Evolutionary conservation across 331 rosid species (phyloP), one percentile per base, ranked within the genome.

Genomic region (Saraca asoca): DNA sequence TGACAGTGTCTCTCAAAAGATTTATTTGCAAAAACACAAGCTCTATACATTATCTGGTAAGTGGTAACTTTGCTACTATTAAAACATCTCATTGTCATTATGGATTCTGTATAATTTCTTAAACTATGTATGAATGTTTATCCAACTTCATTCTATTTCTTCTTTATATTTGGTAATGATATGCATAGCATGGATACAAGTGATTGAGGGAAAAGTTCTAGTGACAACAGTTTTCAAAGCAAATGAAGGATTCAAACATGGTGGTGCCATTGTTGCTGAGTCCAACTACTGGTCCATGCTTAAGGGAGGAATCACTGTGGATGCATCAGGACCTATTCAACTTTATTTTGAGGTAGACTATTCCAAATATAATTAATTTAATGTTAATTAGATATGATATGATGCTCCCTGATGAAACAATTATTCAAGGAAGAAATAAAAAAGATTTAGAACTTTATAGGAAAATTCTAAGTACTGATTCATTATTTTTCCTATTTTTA

Each of bases 281-380:
- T 64, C 86, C 6, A 78, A 71, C 5, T 90, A 93, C 37, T 90
- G 93, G 97, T 87, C 95, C 51, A 83, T 90, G 88, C 87, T 90
- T 39, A 90, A 90, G 78, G 95, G 92, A 53, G 97, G 97, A 55
- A 39, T 87, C 24, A 70, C 81, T 2, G 81, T 78, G 1, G 56
- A 82, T 42, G 71, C 76, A 15, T 73, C 97, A 2, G 89, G 77
- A 43, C 39, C 67, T 0, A 85, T 78, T 2, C 69, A 80, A 13
- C 93, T 90, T 31, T 85, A 81, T 71, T 91, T 88, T 37, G 78
- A 91, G 95, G 95, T 90, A 68, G 18, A n/a, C n/a, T 5, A 10
- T 60, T 3, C 67, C 15, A 2, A 53, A 20, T 31, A 62, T 75
- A 34, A n/a, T 3, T 24, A 24, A 1, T 7, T 57, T 20, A 2